A percentile compares a stretch with the other conserved stretches of the same genome.
phyloP scores from a whole-genome alignment of 495 filamentous ascomycete genomes.

The Stereocaulon alpinum region DNA sequence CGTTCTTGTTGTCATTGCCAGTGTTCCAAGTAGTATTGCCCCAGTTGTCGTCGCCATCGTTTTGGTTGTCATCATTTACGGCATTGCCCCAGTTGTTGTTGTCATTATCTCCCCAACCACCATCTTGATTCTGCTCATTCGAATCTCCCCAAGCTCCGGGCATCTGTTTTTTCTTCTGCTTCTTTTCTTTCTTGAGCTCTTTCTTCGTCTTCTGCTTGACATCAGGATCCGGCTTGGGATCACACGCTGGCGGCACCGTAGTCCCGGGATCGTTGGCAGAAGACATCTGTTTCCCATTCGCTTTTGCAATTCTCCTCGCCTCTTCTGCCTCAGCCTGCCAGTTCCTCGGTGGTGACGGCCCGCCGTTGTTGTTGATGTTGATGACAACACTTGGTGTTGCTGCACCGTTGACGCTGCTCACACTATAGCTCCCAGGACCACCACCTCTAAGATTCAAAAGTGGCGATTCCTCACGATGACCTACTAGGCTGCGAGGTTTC shows the following conservation, averaged over 20 bases:
- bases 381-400: slow-evolving; percentile 2
- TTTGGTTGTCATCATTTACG: neutral
- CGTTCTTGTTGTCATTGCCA: neutral
- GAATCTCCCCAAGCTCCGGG: slow-evolving; percentile 4
- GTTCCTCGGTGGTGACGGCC: neutral
- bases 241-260: slow-evolving; percentile 8
- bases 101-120: neutral
- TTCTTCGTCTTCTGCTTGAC: neutral
- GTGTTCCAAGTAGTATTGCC: neutral
- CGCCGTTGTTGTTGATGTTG: slow-evolving; percentile 1
- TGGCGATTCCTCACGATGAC: neutral
- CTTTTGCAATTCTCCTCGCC: neutral
- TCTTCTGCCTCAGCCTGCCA: neutral
- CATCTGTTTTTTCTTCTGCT: neutral
- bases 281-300: neutral
- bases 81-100: slow-evolving; percentile 2
- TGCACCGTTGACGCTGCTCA: neutral
- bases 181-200: neutral
- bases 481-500: neutral
- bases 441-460: slow-evolving; percentile 2
- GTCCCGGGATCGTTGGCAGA: slow-evolving; percentile 7
- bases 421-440: slow-evolving; percentile 5
- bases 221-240: neutral
- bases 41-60: slow-evolving; percentile 5
- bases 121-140: neutral